A percentile compares a stretch with the other conserved stretches of the same genome.
Conservation (phyloP, 1,284 basidiomycete species). For the Schizophyllum amplum region DNA sequence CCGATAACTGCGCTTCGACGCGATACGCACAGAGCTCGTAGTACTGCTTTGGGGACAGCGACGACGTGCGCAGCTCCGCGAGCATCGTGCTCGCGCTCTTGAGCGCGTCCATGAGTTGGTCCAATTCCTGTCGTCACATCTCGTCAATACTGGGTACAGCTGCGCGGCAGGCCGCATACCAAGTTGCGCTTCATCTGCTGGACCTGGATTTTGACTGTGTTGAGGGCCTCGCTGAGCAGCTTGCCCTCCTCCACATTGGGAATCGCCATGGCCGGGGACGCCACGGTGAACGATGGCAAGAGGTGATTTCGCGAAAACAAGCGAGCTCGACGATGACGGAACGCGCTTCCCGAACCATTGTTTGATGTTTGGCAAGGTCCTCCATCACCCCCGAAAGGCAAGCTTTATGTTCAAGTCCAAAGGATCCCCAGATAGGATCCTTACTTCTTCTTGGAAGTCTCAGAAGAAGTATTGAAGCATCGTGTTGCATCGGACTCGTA, state of each 20-base stretch:
- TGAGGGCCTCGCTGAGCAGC: conserved; percentile 73
- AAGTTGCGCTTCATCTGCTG: conserved; percentile 91
- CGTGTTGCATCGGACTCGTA: background rate
- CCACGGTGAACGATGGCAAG: background rate
- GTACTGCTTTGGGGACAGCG: conserved; percentile 90
- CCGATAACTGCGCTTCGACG: conserved; percentile 2
- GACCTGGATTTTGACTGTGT: conserved; percentile 87
- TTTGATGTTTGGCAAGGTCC: background rate
- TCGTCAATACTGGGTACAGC: background rate
- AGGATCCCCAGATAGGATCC: too few species aligned
- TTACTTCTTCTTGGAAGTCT: too few species aligned
- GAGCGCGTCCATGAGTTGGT: conserved; percentile 95
- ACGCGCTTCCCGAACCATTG: background rate
- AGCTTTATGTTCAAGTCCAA: background rate
- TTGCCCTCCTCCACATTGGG: conserved; percentile 64
- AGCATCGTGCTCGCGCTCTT: conserved; percentile 95
- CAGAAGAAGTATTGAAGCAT: background rate
- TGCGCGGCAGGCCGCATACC: conserved; percentile 38
- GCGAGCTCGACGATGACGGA: background rate
- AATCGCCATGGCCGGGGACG: conserved; percentile 24
- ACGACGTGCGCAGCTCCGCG: conserved; percentile 86
- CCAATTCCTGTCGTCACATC: conserved; percentile 56
- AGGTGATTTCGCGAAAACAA: background rate
- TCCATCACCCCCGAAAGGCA: background rate
- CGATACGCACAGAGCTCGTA: conserved; percentile 84